Conservation (phyloP, 2,329 filamentous ascomycete genomes). For the Dothiorella sarmentorum region DNA sequence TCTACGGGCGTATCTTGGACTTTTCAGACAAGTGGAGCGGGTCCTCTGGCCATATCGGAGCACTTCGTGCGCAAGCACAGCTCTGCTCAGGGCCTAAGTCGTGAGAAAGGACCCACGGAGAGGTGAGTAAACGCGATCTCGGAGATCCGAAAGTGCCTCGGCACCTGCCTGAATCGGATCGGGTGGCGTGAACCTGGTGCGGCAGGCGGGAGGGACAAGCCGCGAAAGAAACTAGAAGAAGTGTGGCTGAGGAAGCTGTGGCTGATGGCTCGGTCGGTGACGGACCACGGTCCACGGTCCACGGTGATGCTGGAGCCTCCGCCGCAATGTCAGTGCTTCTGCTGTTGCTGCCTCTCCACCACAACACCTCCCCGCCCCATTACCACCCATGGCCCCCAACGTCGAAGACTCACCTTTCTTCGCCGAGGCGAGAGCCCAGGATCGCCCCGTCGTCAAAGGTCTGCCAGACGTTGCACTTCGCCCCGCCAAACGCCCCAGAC, state of each 20-base stretch:
- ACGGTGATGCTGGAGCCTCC: neutral
- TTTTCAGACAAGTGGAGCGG: neutral
- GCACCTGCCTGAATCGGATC: neutral
- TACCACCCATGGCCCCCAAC: conserved; percentile 28
- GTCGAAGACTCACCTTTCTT: conserved; percentile 38
- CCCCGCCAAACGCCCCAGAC: neutral
- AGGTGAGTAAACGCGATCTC: conserved; percentile 13
- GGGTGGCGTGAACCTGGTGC: no score
- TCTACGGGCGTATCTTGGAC: conserved; percentile 11
- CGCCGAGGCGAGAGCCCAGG: conserved; percentile 28
- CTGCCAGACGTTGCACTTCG: conserved; percentile 16
- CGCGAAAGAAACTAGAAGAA: neutral
- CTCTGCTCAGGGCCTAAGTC: conserved; percentile 2
- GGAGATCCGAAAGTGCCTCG: conserved; percentile 5
- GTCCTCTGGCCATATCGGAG: conserved; percentile 4
- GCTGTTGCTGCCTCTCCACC: conserved; percentile 9
- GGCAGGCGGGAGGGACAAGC: no score
- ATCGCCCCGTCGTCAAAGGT: conserved; percentile 34
- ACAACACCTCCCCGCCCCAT: neutral
- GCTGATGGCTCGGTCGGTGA: neutral
- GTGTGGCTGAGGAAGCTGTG: neutral
- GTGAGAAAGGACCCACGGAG: neutral
- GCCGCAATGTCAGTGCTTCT: conserved; percentile 1
- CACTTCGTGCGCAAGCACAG: neutral
- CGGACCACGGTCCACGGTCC: neutral